Conservation (phyloP, 352 stramenopile species). For the Thalassiosira hispida region DNA sequence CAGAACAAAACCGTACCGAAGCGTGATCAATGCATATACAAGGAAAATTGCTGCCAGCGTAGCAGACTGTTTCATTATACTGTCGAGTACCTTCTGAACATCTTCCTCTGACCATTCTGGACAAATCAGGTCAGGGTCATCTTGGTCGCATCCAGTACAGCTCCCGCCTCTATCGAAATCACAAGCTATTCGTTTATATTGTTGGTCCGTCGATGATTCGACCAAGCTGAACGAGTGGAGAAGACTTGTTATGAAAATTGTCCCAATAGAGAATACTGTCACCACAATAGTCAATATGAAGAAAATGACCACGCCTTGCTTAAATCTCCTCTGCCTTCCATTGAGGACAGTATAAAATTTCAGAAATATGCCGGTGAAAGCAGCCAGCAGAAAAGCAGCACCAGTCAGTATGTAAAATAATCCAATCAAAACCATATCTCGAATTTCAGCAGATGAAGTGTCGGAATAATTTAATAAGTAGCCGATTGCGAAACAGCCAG, state of each 20-base stretch:
- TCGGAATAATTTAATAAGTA: slow-evolving; percentile 57
- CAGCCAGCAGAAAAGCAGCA: slow-evolving; percentile 62
- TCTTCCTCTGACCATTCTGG: slow-evolving; percentile 76
- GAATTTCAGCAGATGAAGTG: slow-evolving; percentile 31
- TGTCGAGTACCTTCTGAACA: slow-evolving; percentile 66
- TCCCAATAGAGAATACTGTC: slow-evolving; percentile 49
- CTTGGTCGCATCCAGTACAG: slow-evolving; percentile 63
- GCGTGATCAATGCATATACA: slow-evolving; percentile 69
- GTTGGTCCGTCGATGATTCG: slow-evolving; percentile 46
- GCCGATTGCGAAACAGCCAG: slow-evolving; percentile 58
- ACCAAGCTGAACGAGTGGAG: slow-evolving; percentile 60
- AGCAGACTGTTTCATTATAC: slow-evolving; percentile 72
- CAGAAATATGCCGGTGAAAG: slow-evolving; percentile 57
- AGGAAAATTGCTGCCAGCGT: slow-evolving; percentile 74
- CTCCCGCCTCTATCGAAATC: slow-evolving; percentile 48
- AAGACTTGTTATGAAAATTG: slow-evolving; percentile 64
- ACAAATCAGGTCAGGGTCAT: slow-evolving; percentile 42
- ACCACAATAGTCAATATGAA: slow-evolving; percentile 69
- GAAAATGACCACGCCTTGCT: slow-evolving; percentile 58
- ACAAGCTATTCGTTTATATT: slow-evolving; percentile 61
- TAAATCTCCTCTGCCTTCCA: slow-evolving; percentile 68
- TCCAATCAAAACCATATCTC: slow-evolving; percentile 62
- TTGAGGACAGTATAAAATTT: slow-evolving; percentile 69
- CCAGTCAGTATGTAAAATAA: slow-evolving; percentile 59
- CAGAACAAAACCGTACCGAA: slow-evolving; percentile 69